Percentiles rank a stretch among this genome's conserved stretches.
phyloP scores from a whole-genome alignment of 257 asterid genomes.

The Cruciata laevipes region DNA sequence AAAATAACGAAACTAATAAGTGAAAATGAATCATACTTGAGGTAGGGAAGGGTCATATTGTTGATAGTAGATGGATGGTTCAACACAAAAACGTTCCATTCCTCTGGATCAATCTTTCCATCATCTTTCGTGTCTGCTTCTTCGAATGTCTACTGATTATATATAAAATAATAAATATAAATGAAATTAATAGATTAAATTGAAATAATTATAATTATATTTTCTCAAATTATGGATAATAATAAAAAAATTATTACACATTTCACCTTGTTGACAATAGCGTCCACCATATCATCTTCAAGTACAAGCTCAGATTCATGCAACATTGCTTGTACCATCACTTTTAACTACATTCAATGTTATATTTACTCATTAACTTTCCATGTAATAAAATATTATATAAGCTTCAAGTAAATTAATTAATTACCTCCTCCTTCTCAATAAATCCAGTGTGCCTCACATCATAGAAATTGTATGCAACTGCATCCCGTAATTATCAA shows the following conservation, averaged over 20 bases:
- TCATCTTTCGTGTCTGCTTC: slow-evolving; percentile 74
- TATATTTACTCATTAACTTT: too few species aligned
- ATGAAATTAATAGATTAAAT: too few species aligned
- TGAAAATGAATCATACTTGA: slow-evolving; percentile 36
- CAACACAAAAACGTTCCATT: slow-evolving; percentile 74
- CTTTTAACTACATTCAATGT: slow-evolving; percentile 44
- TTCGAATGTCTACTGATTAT: slow-evolving; percentile 58
- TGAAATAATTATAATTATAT: too few species aligned
- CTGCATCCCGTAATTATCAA: slow-evolving; percentile 29
- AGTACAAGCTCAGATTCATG: slow-evolving; percentile 74
- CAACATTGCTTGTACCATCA: slow-evolving; percentile 82
- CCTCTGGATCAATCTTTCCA: slow-evolving; percentile 78
- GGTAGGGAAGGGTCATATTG: slow-evolving; percentile 87
- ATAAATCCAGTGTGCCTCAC: slow-evolving; percentile 71
- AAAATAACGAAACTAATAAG: too few species aligned
- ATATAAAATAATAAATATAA: too few species aligned
- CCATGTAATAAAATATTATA: too few species aligned
- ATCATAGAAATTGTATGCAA: slow-evolving; percentile 75
- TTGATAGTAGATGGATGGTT: slow-evolving; percentile 70
- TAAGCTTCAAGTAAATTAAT: not conserved
- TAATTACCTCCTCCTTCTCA: slow-evolving; percentile 63
- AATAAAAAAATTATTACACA: too few species aligned
- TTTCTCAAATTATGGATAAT: too few species aligned
- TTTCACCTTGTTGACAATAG: slow-evolving; percentile 65
- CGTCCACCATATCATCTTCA: slow-evolving; percentile 61